Conservation (phyloP, 1,139 yeast species). For the Zygosaccharomyces sapae region DNA sequence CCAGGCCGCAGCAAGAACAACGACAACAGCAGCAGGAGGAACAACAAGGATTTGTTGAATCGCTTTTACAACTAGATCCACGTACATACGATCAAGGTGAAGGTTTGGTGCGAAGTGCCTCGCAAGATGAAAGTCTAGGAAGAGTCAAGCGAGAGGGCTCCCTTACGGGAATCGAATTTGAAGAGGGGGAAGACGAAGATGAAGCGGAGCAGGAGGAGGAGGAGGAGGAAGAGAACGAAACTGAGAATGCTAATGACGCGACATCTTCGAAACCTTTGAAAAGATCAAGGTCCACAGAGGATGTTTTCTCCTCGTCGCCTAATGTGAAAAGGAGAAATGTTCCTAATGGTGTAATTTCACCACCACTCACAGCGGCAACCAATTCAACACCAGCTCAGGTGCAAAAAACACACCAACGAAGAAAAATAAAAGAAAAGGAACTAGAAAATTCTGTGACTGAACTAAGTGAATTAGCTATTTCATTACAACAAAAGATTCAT, state of each 20-base stretch:
- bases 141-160: not conserved
- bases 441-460: constrained; percentile 66
- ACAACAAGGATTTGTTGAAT: constrained; percentile 1
- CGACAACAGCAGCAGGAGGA: not conserved
- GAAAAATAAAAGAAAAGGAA: constrained; percentile 79
- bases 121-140: too few relatives aligned
- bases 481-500: constrained; percentile 57
- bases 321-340: not conserved
- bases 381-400: constrained; percentile 32
- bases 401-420: constrained; percentile 59
- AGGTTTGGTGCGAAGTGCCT: too few relatives aligned
- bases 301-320: not conserved
- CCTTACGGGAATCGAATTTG: not conserved
- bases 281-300: too few relatives aligned
- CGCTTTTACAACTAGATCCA: constrained; percentile 2
- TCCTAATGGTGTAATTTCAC: not conserved
- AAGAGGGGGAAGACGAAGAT: not conserved
- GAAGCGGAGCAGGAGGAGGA: not conserved
- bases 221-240: too few relatives aligned
- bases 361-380: not conserved
- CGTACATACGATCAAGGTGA: not conserved
- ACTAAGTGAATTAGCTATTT: constrained; percentile 56
- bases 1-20: not conserved
- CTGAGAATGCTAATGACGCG: not conserved
- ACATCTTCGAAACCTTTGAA: too few relatives aligned